Conservation (phyloP, 2,329 filamentous ascomycete species). For the Taxawa tesnikishii region DNA sequence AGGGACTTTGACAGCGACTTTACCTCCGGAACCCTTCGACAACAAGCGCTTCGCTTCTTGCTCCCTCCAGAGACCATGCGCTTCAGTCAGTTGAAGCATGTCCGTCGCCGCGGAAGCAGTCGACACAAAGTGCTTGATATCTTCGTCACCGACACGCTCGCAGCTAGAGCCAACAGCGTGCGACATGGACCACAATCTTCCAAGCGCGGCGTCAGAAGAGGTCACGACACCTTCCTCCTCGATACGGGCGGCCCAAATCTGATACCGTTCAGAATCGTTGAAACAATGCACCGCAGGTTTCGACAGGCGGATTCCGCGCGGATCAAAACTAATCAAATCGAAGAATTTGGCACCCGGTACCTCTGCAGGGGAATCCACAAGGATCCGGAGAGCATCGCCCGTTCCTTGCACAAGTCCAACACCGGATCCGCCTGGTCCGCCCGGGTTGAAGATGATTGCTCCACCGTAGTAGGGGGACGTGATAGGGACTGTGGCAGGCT, state of each 20-base stretch:
- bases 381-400: constrained; percentile 11
- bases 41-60: constrained; percentile 13
- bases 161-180: constrained; percentile 21
- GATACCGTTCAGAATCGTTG: neutral
- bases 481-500: constrained; percentile 28
- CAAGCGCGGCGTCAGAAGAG: constrained; percentile 27
- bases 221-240: constrained; percentile 21
- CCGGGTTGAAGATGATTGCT: constrained; percentile 29
- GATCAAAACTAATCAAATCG: constrained; percentile 34
- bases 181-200: constrained; percentile 28
- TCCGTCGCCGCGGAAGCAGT: constrained; percentile 36
- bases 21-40: neutral
- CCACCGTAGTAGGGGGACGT: constrained; percentile 29
- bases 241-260: constrained; percentile 20
- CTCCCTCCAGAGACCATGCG: constrained; percentile 7
- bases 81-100: constrained; percentile 36
- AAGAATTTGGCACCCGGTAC: constrained; percentile 15
- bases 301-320: constrained; percentile 14
- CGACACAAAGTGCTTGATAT: constrained; percentile 29
- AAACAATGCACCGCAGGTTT: constrained; percentile 3
- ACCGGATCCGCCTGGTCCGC: constrained; percentile 31
- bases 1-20: neutral
- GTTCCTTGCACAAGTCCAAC: constrained; percentile 16
- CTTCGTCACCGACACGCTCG: constrained; percentile 9
- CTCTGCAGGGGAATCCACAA: constrained; percentile 10